These are phyloP conservation scores for Metschnikowia peoriensis DNA, from an alignment of 805 yeast genomes.

Conservation along the genomic window DNA sequence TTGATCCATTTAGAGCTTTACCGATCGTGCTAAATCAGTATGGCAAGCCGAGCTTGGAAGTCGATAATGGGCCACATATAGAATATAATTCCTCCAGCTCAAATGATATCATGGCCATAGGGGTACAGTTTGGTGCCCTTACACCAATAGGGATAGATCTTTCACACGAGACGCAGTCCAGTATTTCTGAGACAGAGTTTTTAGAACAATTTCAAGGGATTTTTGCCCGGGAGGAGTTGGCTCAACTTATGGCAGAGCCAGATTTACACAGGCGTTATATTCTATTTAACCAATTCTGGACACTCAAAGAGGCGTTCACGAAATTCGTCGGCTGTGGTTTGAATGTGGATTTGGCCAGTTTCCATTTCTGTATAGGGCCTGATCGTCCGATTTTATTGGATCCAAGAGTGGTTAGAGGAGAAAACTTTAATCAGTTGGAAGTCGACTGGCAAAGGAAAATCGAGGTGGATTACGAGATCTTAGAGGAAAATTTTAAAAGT, in stretches of 20 bases:
- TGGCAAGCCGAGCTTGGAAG: conserved; percentile 54
- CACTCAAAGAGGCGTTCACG: conserved; percentile 73
- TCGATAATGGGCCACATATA: conserved; percentile 21
- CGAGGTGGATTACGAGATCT: conserved; percentile 4
- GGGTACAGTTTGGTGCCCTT: conserved; percentile 27
- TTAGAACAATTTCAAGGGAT: conserved; percentile 42
- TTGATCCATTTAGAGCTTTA: conserved; percentile 22
- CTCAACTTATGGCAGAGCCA: conserved; percentile 22
- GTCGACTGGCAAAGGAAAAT: conserved; percentile 11
- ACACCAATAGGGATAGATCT: conserved; percentile 37
- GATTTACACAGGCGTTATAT: conserved; percentile 21
- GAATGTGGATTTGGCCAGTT: conserved; percentile 16
- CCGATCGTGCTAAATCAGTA: conserved; percentile 31
- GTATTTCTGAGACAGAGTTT: conserved; percentile 25
- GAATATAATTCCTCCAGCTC: conserved; percentile 64
- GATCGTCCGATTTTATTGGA: neutral
- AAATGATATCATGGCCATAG: conserved; percentile 47
- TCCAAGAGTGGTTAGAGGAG: neutral
- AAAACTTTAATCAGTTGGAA: neutral
- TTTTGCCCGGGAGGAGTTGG: conserved; percentile 36
- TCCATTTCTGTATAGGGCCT: conserved; percentile 9
- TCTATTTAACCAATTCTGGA: conserved; percentile 65
- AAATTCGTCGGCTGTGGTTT: conserved; percentile 64
- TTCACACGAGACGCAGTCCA: conserved; percentile 33
- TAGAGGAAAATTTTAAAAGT: neutral